Evolutionary conservation across 352 stramenopile species (phyloP), one percentile per base, ranked within the genome.

Genomic region (Aphanomyces cochlioides): DNA sequence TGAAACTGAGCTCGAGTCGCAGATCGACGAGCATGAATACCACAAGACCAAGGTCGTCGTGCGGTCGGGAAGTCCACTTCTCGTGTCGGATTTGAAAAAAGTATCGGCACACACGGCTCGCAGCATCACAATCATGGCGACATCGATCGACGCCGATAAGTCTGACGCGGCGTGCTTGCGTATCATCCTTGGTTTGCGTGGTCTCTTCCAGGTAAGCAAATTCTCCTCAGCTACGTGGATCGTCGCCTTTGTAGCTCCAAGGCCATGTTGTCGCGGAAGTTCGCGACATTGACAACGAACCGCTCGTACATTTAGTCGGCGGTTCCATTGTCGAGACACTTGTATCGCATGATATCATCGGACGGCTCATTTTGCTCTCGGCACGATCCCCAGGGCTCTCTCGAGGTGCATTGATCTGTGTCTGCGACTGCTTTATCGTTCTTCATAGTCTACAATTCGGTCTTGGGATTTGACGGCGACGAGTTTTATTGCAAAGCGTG

Each of bases 401-500:
- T 2, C 73, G 77, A 36, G 59, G 59, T 67, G 43, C 28, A 8
- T 19, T 58, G 1, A 21, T 19, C 7, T 37, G 8, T 1, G 36
- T 50, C 43, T n/a, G 17, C 43, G 43, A n/a, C 43, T 12, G 10
- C 43, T n/a, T 1, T 3, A 63, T 21, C 17, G 45, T 40, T 13
- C 3, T 37, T 38, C 4, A 5, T 38, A 67, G 59, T 67, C 15
- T 67, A 67, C 59, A 67, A 53, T 15, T 74, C 78, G 36, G 58
- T 91, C n/a, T 79, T 96, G 6, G 89, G 87, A 1, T 95, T 96
- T 61, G 88, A 96, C 60, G 87, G 88, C 37, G 88, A 87, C 64
- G 89, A 96, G 47, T 96, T 96, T 47, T 96, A 96, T 75, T 84
- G 91, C 63, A 89, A 94, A 61, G 83, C 82, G 36, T 96, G 87